Conservation (phyloP, 1,284 basidiomycete genomes). For the Puccinia triticina region DNA sequence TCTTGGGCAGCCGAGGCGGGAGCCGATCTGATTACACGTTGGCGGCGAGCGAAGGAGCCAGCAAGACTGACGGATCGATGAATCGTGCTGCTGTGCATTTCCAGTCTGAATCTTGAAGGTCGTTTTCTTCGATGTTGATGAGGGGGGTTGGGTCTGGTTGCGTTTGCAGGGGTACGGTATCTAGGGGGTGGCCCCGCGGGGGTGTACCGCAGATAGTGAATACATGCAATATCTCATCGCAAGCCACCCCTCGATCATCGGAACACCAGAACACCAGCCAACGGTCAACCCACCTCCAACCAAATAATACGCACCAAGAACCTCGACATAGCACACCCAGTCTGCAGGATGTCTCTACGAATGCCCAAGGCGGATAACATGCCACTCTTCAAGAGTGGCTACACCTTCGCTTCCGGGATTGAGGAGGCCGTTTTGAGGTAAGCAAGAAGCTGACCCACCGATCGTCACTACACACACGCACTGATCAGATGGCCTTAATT, state of each 20-base stretch:
- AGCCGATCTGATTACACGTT: background rate
- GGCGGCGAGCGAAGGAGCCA: background rate
- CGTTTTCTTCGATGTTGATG: background rate
- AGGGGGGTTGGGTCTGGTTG: background rate
- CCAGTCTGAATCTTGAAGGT: background rate
- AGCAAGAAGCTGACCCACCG: constrained; percentile 15
- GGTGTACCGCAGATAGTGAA: background rate
- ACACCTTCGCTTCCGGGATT: constrained; percentile 57
- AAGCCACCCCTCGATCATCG: background rate
- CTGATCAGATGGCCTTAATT: constrained; percentile 60
- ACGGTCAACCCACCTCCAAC: too few species aligned
- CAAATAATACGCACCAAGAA: background rate
- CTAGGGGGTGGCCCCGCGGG: too few species aligned
- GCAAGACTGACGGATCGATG: background rate
- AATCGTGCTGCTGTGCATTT: background rate
- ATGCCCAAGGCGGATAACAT: constrained; percentile 86
- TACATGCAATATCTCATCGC: constrained; percentile 2
- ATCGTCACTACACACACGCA: background rate
- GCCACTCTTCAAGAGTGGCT: constrained; percentile 89
- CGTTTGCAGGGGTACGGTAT: too few species aligned
- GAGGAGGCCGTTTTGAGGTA: constrained; percentile 59
- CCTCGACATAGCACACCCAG: background rate
- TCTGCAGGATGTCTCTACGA: constrained; percentile 77
- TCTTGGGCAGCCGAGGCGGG: background rate
- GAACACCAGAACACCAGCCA: background rate